phyloP scores from a whole-genome alignment of 2,329 filamentous ascomycete species.

The Onygenales sp. region DNA sequence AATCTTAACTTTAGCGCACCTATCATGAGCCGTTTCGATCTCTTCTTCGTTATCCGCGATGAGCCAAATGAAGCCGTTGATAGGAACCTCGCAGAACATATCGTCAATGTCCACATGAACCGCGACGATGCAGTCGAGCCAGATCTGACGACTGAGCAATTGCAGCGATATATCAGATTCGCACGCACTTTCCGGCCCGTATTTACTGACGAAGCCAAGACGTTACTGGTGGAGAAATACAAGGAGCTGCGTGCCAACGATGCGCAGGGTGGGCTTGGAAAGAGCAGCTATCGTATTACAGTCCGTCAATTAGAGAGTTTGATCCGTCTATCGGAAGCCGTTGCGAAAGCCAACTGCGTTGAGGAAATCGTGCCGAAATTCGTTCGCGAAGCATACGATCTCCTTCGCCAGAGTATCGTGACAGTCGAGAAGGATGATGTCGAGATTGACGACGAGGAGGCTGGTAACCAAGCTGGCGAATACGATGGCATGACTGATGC shows the following conservation, averaged over 20 bases:
- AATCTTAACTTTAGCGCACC: conserved; percentile 99
- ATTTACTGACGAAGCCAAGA: conserved; percentile 80
- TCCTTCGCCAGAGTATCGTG: conserved; percentile 90
- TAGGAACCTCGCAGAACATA: conserved; percentile 84
- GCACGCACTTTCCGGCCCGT: conserved; percentile 88
- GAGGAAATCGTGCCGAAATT: conserved; percentile 77
- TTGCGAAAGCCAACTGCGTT: conserved; percentile 94
- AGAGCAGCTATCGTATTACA: conserved; percentile 95
- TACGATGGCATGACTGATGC: conserved; percentile 36
- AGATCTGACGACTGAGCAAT: conserved; percentile 89
- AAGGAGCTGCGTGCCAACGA: conserved; percentile 92
- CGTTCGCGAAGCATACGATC: conserved; percentile 83
- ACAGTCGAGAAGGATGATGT: conserved; percentile 97
- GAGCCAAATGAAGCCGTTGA: conserved; percentile 92
- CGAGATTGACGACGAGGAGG: conserved; percentile 78
- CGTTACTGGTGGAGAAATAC: conserved; percentile 80
- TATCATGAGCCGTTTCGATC: conserved; percentile 98
- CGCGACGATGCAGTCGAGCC: conserved; percentile 86
- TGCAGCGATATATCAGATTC: conserved; percentile 96
- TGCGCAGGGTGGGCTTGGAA: conserved; percentile 82
- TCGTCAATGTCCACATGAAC: conserved; percentile 85
- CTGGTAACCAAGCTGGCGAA: conserved; percentile 38
- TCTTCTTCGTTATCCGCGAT: conserved; percentile 96
- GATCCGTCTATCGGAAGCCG: conserved; percentile 93
- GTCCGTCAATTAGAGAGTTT: conserved; percentile 92